A percentile compares a stretch with the other conserved stretches of the same genome.
phyloP scores from a whole-genome alignment of 2,329 filamentous ascomycete species.

The Arachnomyces sp. region DNA sequence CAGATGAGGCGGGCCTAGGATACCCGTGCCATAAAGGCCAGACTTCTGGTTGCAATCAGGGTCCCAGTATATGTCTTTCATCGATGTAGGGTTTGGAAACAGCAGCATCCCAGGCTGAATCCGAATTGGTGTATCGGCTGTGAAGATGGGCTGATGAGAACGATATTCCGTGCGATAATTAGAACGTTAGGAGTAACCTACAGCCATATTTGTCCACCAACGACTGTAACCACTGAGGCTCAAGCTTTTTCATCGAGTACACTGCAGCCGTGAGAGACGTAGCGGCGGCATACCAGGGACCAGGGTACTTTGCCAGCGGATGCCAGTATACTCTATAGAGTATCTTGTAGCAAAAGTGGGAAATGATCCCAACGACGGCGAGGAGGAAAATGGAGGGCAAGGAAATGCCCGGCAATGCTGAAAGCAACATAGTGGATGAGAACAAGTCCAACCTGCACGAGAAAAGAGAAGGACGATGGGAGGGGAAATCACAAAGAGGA shows the following conservation, averaged over 20 bases:
- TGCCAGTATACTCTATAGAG: constrained; percentile 17
- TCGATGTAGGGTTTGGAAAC: constrained; percentile 27
- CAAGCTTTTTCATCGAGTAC: constrained; percentile 11
- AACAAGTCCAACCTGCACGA: neutral
- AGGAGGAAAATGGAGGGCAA: neutral
- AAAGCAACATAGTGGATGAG: neutral
- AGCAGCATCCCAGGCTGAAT: constrained; percentile 32
- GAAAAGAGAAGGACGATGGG: too few relatives aligned
- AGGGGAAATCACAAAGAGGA: too few relatives aligned
- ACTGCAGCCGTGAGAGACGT: constrained; percentile 15
- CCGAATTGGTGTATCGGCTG: constrained; percentile 28
- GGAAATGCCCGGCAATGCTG: neutral
- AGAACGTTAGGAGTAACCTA: neutral
- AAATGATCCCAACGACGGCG: neutral
- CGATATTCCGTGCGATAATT: neutral
- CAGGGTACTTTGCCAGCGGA: constrained; percentile 16
- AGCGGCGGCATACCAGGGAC: constrained; percentile 14
- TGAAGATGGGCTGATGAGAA: neutral
- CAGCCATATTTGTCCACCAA: constrained; percentile 17
- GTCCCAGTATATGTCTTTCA: constrained; percentile 37
- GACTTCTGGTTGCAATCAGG: constrained; percentile 29
- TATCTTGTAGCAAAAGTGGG: neutral
- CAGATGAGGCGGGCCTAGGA: constrained; percentile 29
- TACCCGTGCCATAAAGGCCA: constrained; percentile 27
- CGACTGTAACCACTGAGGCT: constrained; percentile 17